Evolutionary conservation across 768 basidiomycete species (phyloP), one percentile per base, ranked within the genome.

Genomic region (Xerocomellus intermedius): DNA sequence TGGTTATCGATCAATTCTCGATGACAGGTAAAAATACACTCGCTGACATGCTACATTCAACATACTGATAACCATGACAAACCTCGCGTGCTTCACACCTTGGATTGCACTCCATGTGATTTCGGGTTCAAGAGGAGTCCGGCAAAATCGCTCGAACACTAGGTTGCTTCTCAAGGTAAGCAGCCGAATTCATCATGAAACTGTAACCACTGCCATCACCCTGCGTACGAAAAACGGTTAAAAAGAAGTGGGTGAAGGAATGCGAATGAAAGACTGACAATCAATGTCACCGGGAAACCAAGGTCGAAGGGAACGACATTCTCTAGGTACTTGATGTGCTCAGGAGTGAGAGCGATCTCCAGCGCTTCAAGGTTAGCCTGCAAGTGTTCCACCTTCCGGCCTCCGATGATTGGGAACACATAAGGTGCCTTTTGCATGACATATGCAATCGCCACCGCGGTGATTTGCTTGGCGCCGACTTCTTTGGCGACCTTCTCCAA

Each of bases 391-490:
- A 77, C 61, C 58, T 79, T 81, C 54, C 77, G 70, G 5, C 77
- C 75, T 16, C 75, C 75, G 22, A 77, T 59, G 36, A 77, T 66
- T 0, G 76, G 77, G 64, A 79, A 78, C 10, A 78, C 75, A 47
- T 74, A 74, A 1, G 75, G 73, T 9, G 74, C 64, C 66, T 80
- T 80, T 28, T 77, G 75, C 67, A 80, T 70, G 32, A 80, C 64
- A 38, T 77, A 78, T 16, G 75, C 75, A 52, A 79, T 74, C 5
- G 76, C 78, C 8, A 79, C 76, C 17, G 65, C 51, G 0, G 59
- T 64, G 61, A 77, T 64, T 21, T 63, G 63, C 57, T 74, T 67
- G 1, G 68, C 66, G 3, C 73, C 77, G 10, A 78, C 63, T 51
- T 79, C 68, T 24, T 64, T 62, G 5, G 76, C 75, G 47, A 79